A percentile compares a stretch with the other conserved stretches of the same genome.
These are phyloP conservation scores for Camelina sativa DNA, from an alignment of 345 rosid species.

Conservation along the genomic window DNA sequence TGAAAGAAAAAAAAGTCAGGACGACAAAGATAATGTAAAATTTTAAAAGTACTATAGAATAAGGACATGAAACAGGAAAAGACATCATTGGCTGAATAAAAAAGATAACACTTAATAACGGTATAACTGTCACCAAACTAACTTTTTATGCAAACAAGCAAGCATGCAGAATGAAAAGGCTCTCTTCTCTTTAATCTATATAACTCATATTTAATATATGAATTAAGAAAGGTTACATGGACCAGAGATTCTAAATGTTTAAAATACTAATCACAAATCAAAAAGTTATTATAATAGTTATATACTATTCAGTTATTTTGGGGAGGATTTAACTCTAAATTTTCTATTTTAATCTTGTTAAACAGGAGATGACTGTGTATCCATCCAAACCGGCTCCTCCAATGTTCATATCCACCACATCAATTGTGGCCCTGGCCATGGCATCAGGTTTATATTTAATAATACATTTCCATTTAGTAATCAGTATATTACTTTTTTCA, in stretches of 20 bases:
- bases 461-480: neutral
- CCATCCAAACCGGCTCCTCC: slow-evolving; percentile 88
- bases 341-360: neutral
- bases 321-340: neutral
- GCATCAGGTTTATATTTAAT: slow-evolving; percentile 56
- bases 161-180: slow-evolving; percentile 43
- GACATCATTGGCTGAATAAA: slow-evolving; percentile 29
- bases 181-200: slow-evolving; percentile 27
- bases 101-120: slow-evolving; percentile 29
- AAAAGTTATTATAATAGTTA: neutral
- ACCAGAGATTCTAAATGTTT: slow-evolving; percentile 19
- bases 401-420: slow-evolving; percentile 74
- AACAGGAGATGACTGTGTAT: slow-evolving; percentile 91
- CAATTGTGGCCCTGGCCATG: slow-evolving; percentile 94
- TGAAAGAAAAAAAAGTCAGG: neutral
- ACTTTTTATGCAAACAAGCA: slow-evolving; percentile 38
- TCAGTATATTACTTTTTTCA: neutral
- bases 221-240: slow-evolving; percentile 18
- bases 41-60: slow-evolving; percentile 20
- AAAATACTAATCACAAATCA: neutral
- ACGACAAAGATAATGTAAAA: slow-evolving; percentile 20
- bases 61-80: slow-evolving; percentile 10
- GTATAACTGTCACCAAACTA: slow-evolving; percentile 45
- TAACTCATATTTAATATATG: neutral
- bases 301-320: neutral